phyloP scores from a whole-genome alignment of 768 basidiomycete species.

The Suillus americanus region DNA sequence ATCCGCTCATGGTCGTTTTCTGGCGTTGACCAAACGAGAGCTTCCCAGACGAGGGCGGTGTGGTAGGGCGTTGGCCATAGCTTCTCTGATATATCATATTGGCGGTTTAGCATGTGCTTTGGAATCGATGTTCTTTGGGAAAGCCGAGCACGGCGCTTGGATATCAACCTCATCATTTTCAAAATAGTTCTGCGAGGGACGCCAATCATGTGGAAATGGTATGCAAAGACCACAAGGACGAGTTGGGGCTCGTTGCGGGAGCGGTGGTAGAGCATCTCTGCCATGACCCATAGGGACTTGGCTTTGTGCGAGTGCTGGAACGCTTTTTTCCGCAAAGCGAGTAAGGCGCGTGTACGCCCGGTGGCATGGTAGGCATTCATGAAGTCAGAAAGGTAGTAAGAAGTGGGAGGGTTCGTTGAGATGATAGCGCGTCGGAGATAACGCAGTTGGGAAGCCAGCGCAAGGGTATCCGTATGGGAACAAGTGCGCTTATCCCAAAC shows the following conservation, averaged over 20 bases:
- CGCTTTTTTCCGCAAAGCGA: slow-evolving; percentile 20
- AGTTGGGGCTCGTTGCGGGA: slow-evolving; percentile 14
- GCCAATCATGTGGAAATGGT: slow-evolving; percentile 52
- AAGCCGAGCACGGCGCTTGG: slow-evolving; percentile 1
- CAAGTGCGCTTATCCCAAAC: slow-evolving; percentile 1
- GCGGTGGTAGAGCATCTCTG: slow-evolving; percentile 31
- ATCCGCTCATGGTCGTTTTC: slow-evolving; percentile 32
- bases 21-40: slow-evolving; percentile 24
- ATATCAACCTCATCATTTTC: slow-evolving; percentile 10
- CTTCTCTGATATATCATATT: slow-evolving; percentile 12
- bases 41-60: slow-evolving; percentile 36
- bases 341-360: slow-evolving; percentile 18
- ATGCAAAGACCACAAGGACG: slow-evolving; percentile 43
- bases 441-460: slow-evolving; percentile 22
- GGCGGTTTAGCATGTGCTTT: slow-evolving; percentile 1
- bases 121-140: slow-evolving; percentile 3
- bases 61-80: slow-evolving; percentile 35
- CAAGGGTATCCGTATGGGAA: background rate
- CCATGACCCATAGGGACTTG: slow-evolving; percentile 24
- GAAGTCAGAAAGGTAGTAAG: slow-evolving; percentile 18
- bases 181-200: slow-evolving; percentile 41
- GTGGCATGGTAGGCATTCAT: slow-evolving; percentile 23
- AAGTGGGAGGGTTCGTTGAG: slow-evolving; percentile 22
- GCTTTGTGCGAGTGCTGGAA: slow-evolving; percentile 25
- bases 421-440: slow-evolving; percentile 24